These are phyloP conservation scores for Haberlea rhodopensis DNA, from an alignment of 257 asterid species.

Conservation along the genomic window DNA sequence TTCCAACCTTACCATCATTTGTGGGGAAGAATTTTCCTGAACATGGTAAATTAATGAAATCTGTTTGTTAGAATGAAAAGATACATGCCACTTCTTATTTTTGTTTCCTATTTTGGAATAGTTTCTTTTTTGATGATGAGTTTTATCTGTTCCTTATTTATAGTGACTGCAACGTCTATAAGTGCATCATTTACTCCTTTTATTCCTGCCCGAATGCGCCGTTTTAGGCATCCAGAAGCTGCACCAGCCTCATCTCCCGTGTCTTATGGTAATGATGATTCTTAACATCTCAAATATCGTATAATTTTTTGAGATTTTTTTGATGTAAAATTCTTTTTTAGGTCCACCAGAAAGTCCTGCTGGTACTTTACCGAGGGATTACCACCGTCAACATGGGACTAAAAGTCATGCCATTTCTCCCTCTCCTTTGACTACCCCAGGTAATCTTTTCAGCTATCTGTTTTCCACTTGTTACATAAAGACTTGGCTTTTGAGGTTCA, in stretches of 20 bases:
- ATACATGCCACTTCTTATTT: neutral
- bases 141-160: constrained; percentile 23
- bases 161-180: constrained; percentile 47
- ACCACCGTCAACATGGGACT: constrained; percentile 39
- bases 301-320: neutral
- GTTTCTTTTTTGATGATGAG: constrained; percentile 3
- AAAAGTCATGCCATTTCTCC: constrained; percentile 60
- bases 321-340: constrained; percentile 39
- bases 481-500: neutral
- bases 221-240: constrained; percentile 37
- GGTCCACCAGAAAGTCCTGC: constrained; percentile 53
- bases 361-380: constrained; percentile 43
- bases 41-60: constrained; percentile 45
- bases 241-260: constrained; percentile 61
- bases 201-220: constrained; percentile 35
- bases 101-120: neutral
- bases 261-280: constrained; percentile 50
- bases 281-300: constrained; percentile 10
- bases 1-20: constrained; percentile 42
- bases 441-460: constrained; percentile 39
- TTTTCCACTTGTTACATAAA: constrained; percentile 1
- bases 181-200: constrained; percentile 43
- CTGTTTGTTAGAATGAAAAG: constrained; percentile 16
- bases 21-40: constrained; percentile 35
- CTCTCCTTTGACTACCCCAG: constrained; percentile 63